These are phyloP conservation scores for Aeminium ludgeri DNA, from an alignment of 495 filamentous ascomycete genomes.

Conservation along the genomic window DNA sequence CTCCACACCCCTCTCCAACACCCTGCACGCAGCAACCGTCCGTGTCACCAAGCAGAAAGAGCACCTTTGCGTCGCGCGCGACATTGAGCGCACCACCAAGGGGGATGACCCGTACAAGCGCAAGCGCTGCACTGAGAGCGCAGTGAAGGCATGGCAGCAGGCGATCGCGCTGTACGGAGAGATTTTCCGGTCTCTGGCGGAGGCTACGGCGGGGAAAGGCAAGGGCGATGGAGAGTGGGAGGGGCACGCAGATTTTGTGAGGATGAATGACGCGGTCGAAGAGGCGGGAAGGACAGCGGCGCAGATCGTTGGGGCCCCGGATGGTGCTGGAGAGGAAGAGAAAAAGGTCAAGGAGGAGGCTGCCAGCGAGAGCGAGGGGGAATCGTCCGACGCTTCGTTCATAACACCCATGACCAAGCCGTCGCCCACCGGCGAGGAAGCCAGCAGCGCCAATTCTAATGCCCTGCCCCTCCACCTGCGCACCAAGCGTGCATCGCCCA, in stretches of 20 bases:
- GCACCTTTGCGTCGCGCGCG: constrained; percentile 5
- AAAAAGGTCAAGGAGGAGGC: not conserved
- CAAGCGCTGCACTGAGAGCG: constrained; percentile 2
- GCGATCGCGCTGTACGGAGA: constrained; percentile 6
- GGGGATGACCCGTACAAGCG: constrained; percentile 1
- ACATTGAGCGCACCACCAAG: constrained; percentile 2
- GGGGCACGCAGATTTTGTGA: constrained; percentile 7
- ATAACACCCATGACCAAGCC: not conserved
- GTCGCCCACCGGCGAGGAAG: not conserved
- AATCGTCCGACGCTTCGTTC: not conserved
- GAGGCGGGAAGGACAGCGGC: not conserved
- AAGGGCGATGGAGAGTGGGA: constrained; percentile 1
- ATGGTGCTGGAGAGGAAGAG: not conserved
- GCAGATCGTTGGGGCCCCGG: not conserved
- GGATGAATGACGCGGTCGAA: not conserved
- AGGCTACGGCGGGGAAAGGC: constrained; percentile 3
- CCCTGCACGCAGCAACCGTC: constrained; percentile 1
- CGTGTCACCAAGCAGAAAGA: not conserved
- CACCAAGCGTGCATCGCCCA: not conserved
- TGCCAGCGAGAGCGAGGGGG: not conserved
- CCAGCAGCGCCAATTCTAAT: not conserved
- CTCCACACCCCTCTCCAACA: constrained; percentile 11
- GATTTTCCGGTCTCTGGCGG: constrained; percentile 10
- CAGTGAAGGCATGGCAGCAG: constrained; percentile 10
- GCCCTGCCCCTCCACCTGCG: not conserved